A percentile compares a stretch with the other conserved stretches of the same genome.
phyloP scores from a whole-genome alignment of 1,284 basidiomycete species.

The Naganishia liquefaciens region DNA sequence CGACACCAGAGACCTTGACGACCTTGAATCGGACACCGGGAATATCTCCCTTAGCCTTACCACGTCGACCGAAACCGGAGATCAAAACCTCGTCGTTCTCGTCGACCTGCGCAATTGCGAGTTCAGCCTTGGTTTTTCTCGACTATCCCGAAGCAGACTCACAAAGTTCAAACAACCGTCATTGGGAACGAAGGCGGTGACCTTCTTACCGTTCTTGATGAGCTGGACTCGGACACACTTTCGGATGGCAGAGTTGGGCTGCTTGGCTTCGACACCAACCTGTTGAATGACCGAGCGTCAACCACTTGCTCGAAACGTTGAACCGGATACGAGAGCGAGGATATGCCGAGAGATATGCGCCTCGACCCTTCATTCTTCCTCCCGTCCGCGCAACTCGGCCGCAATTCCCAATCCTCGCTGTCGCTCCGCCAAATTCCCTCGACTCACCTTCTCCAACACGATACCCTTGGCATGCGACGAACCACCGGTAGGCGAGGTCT shows the following conservation, averaged over 20 bases:
- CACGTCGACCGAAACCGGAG: slow-evolving; percentile 99
- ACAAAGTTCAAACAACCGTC: slow-evolving; percentile 98
- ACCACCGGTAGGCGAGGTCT: slow-evolving; percentile 98
- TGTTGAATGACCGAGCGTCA: slow-evolving; percentile 35
- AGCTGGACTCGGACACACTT: slow-evolving; percentile 99
- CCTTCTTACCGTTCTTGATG: slow-evolving; percentile 99
- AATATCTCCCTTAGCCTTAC: slow-evolving; percentile 71
- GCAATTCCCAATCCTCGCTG: background rate
- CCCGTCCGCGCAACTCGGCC: background rate
- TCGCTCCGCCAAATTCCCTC: background rate
- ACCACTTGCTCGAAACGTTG: background rate
- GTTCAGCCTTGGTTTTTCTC: background rate
- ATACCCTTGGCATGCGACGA: slow-evolving; percentile 99
- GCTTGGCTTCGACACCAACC: slow-evolving; percentile 67
- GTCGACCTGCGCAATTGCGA: slow-evolving; percentile 64
- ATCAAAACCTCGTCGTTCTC: slow-evolving; percentile 99
- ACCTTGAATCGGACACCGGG: slow-evolving; percentile 91
- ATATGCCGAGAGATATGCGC: background rate
- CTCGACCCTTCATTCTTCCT: background rate
- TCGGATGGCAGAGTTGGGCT: slow-evolving; percentile 99
- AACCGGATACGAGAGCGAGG: background rate
- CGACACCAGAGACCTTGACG: slow-evolving; percentile 99
- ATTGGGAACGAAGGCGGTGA: slow-evolving; percentile 87
- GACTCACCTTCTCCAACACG: slow-evolving; percentile 86
- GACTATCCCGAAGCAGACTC: background rate